These are phyloP conservation scores for Carex cristatella DNA, from an alignment of 176 grass and related monocot species.

Conservation along the genomic window DNA sequence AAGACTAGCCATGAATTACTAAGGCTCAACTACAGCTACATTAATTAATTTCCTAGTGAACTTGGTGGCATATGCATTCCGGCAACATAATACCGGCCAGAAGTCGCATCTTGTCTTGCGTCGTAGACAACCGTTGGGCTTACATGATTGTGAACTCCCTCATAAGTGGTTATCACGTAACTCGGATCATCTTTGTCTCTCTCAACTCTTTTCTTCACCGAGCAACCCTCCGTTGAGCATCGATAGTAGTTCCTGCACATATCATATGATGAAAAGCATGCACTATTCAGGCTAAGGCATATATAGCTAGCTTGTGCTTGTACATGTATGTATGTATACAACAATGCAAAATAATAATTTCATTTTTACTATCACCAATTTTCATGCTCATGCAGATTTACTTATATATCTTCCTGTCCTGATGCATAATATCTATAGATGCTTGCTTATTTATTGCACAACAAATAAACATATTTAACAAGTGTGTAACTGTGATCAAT, in stretches of 20 bases:
- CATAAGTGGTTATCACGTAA: constrained; percentile 82
- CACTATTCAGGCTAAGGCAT: not conserved
- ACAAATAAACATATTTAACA: not conserved
- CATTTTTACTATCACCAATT: not conserved
- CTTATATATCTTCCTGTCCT: not conserved
- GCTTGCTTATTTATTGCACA: not conserved
- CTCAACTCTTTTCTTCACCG: constrained; percentile 92
- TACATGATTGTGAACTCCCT: constrained; percentile 77
- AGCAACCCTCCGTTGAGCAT: constrained; percentile 82
- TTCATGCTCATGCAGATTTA: not conserved
- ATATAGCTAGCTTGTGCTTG: not conserved
- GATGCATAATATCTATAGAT: not conserved
- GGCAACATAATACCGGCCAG: constrained; percentile 71
- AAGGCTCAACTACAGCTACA: constrained; percentile 13
- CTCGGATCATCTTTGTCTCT: constrained; percentile 61
- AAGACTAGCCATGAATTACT: not conserved
- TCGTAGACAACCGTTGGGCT: constrained; percentile 59
- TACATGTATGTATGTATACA: not conserved
- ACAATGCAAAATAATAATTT: too few species aligned
- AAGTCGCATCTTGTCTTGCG: constrained; percentile 48
- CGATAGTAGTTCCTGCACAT: constrained; percentile 76
- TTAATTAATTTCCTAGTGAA: not conserved
- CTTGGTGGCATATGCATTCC: constrained; percentile 31
- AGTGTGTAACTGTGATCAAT: not conserved
- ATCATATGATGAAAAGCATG: not conserved